Evolutionary conservation across 164 flowering plant species (phyloP), one percentile per base, ranked within the genome.

Genomic region (Annona cherimola): DNA sequence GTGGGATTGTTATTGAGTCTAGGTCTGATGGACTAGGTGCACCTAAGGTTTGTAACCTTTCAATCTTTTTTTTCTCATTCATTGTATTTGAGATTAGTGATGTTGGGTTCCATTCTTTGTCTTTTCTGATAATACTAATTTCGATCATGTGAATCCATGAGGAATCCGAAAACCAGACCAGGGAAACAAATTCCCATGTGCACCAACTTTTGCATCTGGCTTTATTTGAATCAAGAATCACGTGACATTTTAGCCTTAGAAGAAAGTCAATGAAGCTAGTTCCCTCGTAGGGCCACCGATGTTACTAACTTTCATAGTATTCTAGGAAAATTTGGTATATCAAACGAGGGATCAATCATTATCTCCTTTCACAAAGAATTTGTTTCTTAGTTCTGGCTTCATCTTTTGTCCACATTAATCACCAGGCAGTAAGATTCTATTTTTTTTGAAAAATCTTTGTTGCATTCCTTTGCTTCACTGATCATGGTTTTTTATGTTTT

Each of bases 1-100:
- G 84, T 61, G 96, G 94, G 35, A 86, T 84, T 79, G 90, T 86
- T 3, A 89, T 88, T 65, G 96, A 87, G 81, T 71, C 88, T 18
- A 85, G 83, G 69, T 81, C 77, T 71, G 94, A 89, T 68, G 91
- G 91, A 66, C 86, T 91, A 74, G 94, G 94, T 71, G 79, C 86
- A 54, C 88, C 96, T 35, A 91, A 86, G 92, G 96, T 91, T 19
- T 50, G 84, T 80, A 63, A 18, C 59, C 35, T 40, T 43, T 69
- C 26, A 41, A 2, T 50, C 35, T 61, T 20, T 8, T 20, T 61
- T n/a, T 35, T 61, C 35, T 61, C 2, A 2, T 61, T 1, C 35
- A 50, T 50, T 11, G 57, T 50, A 16, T 50, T 16, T 50, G 14
- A 50, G 12, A 46, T 46, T 46, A 1, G 55, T 46, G 55, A 46